Evolutionary conservation across 345 rosid species (phyloP).

Genomic region (Gossypium arboreum): DNA sequence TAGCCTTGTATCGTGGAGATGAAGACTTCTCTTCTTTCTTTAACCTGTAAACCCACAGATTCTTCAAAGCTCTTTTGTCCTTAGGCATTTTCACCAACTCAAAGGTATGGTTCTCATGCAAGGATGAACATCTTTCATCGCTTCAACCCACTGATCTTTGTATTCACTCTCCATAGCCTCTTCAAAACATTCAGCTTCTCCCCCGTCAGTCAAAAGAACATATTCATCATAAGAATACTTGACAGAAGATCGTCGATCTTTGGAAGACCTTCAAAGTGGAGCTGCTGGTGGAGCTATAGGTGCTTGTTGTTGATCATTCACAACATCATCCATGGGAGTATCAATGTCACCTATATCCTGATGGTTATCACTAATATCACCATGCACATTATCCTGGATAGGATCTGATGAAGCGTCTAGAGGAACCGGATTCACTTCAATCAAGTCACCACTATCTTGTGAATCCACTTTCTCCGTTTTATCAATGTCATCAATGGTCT

Average conservation of each 20-base stretch:
- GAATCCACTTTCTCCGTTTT: background rate
- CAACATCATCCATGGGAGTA: background rate
- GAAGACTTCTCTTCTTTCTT: too few relatives aligned
- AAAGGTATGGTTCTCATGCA: background rate
- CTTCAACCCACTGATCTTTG: background rate
- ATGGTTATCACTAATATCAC: background rate
- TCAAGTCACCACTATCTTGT: too few relatives aligned
- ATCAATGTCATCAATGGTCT: background rate
- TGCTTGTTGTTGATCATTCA: background rate
- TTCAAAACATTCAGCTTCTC: background rate
- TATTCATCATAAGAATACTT: background rate
- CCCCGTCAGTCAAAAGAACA: background rate
- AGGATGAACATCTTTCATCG: background rate
- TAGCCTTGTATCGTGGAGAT: too few relatives aligned
- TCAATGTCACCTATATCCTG: background rate
- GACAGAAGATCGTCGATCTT: background rate
- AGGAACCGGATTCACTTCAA: too few relatives aligned
- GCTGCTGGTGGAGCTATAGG: background rate
- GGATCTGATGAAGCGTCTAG: too few relatives aligned
- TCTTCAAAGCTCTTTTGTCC: background rate
- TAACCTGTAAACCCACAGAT: too few relatives aligned
- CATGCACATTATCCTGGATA: too few relatives aligned
- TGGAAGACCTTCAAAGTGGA: background rate
- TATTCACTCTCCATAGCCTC: background rate
- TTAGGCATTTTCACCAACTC: background rate